Percentiles rank a stretch among this genome's conserved stretches.
Conservation (phyloP, 176 grass and related monocot species). For the Ensete ventricosum region DNA sequence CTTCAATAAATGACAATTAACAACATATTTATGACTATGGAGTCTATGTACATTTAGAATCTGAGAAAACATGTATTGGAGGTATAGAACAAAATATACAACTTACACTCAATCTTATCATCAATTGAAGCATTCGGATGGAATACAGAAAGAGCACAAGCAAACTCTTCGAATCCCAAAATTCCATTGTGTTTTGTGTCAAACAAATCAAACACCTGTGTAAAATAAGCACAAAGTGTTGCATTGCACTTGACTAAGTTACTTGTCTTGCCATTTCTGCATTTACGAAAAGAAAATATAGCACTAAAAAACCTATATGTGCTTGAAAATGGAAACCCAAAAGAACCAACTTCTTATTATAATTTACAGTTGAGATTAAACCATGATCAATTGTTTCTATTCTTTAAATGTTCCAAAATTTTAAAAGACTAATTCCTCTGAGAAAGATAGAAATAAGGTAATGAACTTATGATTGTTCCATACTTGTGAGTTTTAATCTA, state of each 20-base stretch:
- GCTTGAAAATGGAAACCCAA: too few species aligned
- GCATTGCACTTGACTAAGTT: not conserved
- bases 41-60: too few species aligned
- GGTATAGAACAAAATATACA: not conserved
- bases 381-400: too few species aligned
- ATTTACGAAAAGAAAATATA: not conserved
- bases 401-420: too few species aligned
- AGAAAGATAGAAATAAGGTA: too few species aligned
- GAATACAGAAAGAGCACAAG: conserved; percentile 85
- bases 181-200: conserved; percentile 96
- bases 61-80: not conserved
- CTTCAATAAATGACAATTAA: not conserved
- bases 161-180: conserved; percentile 92
- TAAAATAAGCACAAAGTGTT: not conserved
- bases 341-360: too few species aligned
- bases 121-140: conserved; percentile 84
- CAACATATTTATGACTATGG: not conserved
- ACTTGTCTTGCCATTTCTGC: not conserved
- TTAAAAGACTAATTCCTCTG: too few species aligned
- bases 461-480: too few species aligned
- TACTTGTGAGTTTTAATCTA: too few species aligned
- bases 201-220: conserved; percentile 95
- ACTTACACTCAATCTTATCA: conserved; percentile 88
- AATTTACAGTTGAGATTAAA: too few species aligned
- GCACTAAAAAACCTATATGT: too few species aligned